A percentile compares a stretch with the other conserved stretches of the same genome.
These are phyloP conservation scores for Ustilago bromivora DNA, from an alignment of 1,284 basidiomycete species.

Conservation along the genomic window DNA sequence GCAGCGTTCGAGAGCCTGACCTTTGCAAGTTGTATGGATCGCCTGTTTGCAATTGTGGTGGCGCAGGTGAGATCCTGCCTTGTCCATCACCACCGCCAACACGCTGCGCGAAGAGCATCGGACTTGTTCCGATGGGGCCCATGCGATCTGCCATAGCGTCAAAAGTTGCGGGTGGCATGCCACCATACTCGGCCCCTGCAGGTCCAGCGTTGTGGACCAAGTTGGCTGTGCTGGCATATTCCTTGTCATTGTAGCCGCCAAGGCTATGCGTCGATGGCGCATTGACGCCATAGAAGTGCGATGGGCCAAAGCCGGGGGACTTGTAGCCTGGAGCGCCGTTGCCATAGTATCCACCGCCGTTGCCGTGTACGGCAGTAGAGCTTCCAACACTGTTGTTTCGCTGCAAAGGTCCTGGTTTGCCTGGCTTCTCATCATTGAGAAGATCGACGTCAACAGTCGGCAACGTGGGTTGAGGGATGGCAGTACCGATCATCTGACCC, in stretches of 20 bases:
- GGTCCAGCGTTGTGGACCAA: conserved; percentile 54
- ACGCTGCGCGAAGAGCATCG: conserved; percentile 55
- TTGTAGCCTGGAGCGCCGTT: conserved; percentile 23
- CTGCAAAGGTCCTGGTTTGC: conserved; percentile 24
- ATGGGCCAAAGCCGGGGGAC: conserved; percentile 32
- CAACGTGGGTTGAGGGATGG: conserved; percentile 93
- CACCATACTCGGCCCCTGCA: conserved; percentile 34
- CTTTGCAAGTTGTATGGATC: conserved; percentile 22
- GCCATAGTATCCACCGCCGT: conserved; percentile 31
- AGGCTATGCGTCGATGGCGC: conserved; percentile 33
- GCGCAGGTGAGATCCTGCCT: conserved; percentile 25
- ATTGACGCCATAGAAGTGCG: conserved; percentile 44
- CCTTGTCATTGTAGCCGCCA: conserved; percentile 32
- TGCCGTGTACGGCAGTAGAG: conserved; percentile 40
- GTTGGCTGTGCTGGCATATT: conserved; percentile 56
- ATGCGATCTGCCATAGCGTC: conserved; percentile 47
- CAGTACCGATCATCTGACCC: conserved; percentile 82
- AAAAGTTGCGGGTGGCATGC: conserved; percentile 31
- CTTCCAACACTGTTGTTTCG: conserved; percentile 40
- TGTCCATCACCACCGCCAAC: conserved; percentile 18
- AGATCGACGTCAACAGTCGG: conserved; percentile 91
- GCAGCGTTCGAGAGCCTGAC: conserved; percentile 24
- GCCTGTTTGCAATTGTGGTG: not conserved
- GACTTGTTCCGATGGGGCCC: conserved; percentile 61
- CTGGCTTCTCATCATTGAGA: conserved; percentile 75